These are phyloP conservation scores for Citrus reticulata DNA, from an alignment of 345 rosid genomes.

Conservation along the genomic window DNA sequence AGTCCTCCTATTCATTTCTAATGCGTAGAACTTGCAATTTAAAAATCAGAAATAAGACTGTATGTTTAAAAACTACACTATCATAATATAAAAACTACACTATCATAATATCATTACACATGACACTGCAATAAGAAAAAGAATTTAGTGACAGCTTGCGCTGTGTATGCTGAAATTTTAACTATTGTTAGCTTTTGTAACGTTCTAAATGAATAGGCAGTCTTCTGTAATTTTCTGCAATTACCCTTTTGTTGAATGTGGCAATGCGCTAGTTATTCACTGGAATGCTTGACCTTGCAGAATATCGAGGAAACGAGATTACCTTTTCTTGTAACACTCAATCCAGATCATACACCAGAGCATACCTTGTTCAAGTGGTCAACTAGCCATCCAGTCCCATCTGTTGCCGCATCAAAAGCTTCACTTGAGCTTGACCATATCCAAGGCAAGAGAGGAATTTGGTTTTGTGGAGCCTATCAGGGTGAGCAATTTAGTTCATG, in stretches of 20 bases:
- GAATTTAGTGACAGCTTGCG: too few relatives aligned
- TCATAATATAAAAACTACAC: too few relatives aligned
- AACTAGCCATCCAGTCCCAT: constrained; percentile 90
- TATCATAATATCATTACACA: too few relatives aligned
- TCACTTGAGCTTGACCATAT: constrained; percentile 64
- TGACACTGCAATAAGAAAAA: too few relatives aligned
- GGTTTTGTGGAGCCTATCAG: constrained; percentile 95
- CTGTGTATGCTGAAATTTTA: too few relatives aligned
- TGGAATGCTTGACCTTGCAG: constrained; percentile 33
- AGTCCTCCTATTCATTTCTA: not conserved
- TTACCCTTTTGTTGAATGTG: too few relatives aligned
- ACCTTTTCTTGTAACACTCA: constrained; percentile 79
- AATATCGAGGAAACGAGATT: constrained; percentile 63
- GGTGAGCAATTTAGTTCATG: constrained; percentile 34
- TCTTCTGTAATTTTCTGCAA: not conserved
- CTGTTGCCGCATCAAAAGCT: constrained; percentile 81
- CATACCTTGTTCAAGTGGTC: constrained; percentile 67
- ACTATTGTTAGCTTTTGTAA: not conserved
- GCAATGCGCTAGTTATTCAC: not conserved
- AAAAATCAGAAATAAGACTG: not conserved
- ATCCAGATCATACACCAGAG: constrained; percentile 62
- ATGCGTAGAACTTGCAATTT: not conserved
- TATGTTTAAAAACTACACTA: not conserved
- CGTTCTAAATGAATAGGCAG: not conserved
- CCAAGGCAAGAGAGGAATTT: constrained; percentile 83